These are phyloP conservation scores for Yamadazyma triangularis DNA, from an alignment of 1,139 yeast genomes.

Conservation along the genomic window DNA sequence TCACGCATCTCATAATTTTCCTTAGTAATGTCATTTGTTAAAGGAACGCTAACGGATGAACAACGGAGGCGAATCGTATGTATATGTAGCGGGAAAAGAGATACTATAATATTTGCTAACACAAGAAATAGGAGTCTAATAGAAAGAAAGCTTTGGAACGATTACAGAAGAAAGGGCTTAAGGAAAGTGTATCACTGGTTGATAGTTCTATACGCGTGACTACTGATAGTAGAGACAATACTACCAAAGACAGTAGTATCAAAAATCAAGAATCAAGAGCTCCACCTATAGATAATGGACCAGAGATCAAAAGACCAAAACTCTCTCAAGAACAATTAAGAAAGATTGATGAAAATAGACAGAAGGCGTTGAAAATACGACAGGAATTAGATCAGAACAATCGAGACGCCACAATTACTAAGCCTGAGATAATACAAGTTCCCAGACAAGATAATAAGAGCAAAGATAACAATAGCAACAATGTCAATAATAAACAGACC, in stretches of 20 bases:
- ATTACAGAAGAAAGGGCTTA: constrained; percentile 41
- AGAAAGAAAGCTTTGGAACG: constrained; percentile 57
- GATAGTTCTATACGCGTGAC: neutral
- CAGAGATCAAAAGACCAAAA: constrained; percentile 6
- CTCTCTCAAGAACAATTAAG: constrained; percentile 52
- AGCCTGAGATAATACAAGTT: constrained; percentile 8
- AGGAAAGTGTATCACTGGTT: constrained; percentile 2
- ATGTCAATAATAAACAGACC: constrained; percentile 8
- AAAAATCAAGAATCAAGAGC: constrained; percentile 11
- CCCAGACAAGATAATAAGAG: constrained; percentile 5
- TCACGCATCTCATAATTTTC: no score
- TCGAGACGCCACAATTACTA: constrained; percentile 23
- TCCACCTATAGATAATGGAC: constrained; percentile 10
- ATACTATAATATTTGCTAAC: constrained; percentile 12
- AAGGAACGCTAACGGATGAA: constrained; percentile 21
- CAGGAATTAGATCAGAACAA: constrained; percentile 29
- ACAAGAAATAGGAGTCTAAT: constrained; percentile 43
- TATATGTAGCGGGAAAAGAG: constrained; percentile 4
- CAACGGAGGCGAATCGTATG: constrained; percentile 24
- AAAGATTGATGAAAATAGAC: constrained; percentile 54
- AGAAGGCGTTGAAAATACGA: constrained; percentile 52
- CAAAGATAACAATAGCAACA: constrained; percentile 5
- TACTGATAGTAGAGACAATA: neutral
- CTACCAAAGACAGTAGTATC: neutral
- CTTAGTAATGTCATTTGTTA: constrained; percentile 16